phyloP scores from a whole-genome alignment of 2,329 filamentous ascomycete species.

The Pyricularia pennisetigena region DNA sequence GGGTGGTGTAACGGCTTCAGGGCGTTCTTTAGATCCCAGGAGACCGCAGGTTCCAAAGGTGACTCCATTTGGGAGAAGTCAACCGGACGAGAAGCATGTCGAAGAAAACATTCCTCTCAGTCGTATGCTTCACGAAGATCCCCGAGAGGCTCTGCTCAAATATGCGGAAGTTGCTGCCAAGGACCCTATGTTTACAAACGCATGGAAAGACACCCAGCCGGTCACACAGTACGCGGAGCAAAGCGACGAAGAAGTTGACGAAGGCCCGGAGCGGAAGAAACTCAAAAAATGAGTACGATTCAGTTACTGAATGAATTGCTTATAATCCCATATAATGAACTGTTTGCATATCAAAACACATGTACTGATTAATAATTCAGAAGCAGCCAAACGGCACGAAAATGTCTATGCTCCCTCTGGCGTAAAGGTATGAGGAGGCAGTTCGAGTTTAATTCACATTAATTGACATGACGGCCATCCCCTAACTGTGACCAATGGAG shows the following conservation, averaged over 20 bases:
- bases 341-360: no score
- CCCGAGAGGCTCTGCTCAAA: slow-evolving; percentile 83
- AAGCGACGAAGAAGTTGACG: slow-evolving; percentile 72
- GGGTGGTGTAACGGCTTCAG: slow-evolving; percentile 69
- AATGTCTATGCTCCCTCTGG: background rate
- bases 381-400: background rate
- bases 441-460: background rate
- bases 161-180: slow-evolving; percentile 90
- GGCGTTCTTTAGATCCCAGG: slow-evolving; percentile 66
- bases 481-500: background rate
- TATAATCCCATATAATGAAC: no score
- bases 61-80: slow-evolving; percentile 84
- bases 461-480: background rate
- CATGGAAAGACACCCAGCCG: slow-evolving; percentile 87
- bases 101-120: slow-evolving; percentile 81
- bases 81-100: slow-evolving; percentile 85
- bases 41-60: slow-evolving; percentile 74
- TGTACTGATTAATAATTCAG: background rate
- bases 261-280: slow-evolving; percentile 57
- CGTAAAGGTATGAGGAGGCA: background rate
- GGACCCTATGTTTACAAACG: slow-evolving; percentile 89
- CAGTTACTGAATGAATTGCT: background rate
- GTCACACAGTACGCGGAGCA: slow-evolving; percentile 83
- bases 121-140: slow-evolving; percentile 92
- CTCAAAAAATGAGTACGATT: slow-evolving; percentile 23